Base-by-base conservation (phyloP, 768 basidiomycete genomes). In the Naganishia onofrii region DNA sequence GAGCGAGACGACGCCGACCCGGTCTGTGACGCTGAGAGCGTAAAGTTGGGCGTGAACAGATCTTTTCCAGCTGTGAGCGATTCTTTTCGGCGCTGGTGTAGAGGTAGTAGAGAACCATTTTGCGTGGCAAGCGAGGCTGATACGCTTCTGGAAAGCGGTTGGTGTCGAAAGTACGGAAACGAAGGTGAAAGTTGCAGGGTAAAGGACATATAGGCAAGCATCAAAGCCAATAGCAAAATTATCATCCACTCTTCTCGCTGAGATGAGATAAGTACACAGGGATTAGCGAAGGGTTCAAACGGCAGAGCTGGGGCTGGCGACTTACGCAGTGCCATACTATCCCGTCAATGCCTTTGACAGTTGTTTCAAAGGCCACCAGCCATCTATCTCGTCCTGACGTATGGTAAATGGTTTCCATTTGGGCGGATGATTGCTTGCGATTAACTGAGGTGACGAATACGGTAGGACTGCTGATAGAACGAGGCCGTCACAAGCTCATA, bases 231-330 rank as follows among this genome's bases (percentile, higher is more conserved):
- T 42, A 42, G 60, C 12, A 63, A 34, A 26, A 63, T 23, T 12
- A 63, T 63, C 38, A 44, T 44, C 60, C 60, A 63, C 26, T 63
- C 60, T 44, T 63, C 38, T 44, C 42, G 36, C 60, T 63, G 60
- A 10, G 17, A 42, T 8, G 21, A 63, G 31, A 36, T 9, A 38
- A 0, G 9, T 12, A 19, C 19, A 31, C 3, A 23, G 12, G 34
- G 3, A 32, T 58, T 9, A 63, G 21, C 9, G 10, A 28, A 38
- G n/a, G 32, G 6, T 2, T 26, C 32, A 8, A 12, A 5, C 29
- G 21, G 57, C 6, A n/a, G 21, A 38, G 12, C 15, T 21, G 8
- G 54, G 6, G 7, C 31, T 55, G 12, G n/a, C 15, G 31, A 44
- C 60, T 63, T 29, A 63, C 60, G 17, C 60, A 63, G 34, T 63